phyloP scores from a whole-genome alignment of 2,329 filamentous ascomycete genomes.

The Chaetomiaceae sp. region DNA sequence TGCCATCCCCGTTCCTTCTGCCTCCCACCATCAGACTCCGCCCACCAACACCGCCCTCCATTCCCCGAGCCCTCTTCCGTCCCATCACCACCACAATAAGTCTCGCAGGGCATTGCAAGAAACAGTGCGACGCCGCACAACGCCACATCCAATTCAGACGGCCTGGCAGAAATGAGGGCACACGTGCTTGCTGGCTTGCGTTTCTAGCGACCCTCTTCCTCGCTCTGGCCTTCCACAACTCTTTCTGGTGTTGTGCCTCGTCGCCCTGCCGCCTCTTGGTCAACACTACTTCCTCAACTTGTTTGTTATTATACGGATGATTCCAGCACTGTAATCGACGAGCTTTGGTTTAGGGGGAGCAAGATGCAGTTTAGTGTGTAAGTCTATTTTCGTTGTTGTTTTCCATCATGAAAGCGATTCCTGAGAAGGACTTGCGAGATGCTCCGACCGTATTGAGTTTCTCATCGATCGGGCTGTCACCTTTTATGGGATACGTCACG shows the following conservation, averaged over 20 bases:
- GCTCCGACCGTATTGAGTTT: not conserved
- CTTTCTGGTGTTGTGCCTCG: not conserved
- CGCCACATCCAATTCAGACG: not conserved
- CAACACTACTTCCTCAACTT: not conserved
- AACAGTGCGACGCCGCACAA: not conserved
- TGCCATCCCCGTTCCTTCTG: not conserved
- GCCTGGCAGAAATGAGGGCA: not conserved
- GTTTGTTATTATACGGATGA: not conserved
- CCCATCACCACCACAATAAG: not conserved
- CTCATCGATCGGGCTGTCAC: not conserved
- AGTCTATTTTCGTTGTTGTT: not conserved
- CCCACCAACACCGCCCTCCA: not conserved
- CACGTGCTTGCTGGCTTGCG: not conserved
- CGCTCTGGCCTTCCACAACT: not conserved
- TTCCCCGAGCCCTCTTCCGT: not conserved
- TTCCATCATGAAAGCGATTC: too few relatives aligned
- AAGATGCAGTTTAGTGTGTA: conserved; percentile 13
- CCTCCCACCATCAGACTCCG: not conserved
- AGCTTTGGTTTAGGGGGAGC: not conserved
- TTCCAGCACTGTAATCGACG: not conserved
- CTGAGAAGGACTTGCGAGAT: not conserved
- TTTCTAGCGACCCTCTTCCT: not conserved
- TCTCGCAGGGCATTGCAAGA: not conserved
- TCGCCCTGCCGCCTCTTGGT: not conserved
- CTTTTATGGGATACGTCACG: too few relatives aligned